Evolutionary conservation across 1,284 basidiomycete species (phyloP), one percentile per base, ranked within the genome.

Genomic region (Heterobasidion parviporum): DNA sequence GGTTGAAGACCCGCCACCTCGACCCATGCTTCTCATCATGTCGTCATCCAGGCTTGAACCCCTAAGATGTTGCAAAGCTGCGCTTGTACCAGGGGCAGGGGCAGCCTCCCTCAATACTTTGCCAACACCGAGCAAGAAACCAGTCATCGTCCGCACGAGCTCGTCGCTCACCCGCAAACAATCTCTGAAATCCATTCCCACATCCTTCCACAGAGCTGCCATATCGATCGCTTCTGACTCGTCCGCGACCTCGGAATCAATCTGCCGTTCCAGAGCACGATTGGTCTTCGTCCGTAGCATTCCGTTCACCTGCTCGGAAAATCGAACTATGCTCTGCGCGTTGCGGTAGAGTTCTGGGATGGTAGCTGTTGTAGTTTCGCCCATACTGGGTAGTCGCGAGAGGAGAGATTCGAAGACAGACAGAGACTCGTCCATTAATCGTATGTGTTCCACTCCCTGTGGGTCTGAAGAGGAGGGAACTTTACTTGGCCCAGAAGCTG

Each of bases 161-260:
- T 91, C 89, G 65, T 91, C 89, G 58, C 85, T 86, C 51, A 82
- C 75, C 61, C 85, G 74, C 58, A 87, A 61, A 51, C 80, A 78
- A 56, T 92, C 89, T 43, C 87, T 70, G 63, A 83, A 86, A 57
- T 91, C 87, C 4, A 75, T 76, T 0, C 85, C 84, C 9, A 90
- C 78, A 51, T 74, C 70, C 54, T 78, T 73, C 87, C 87, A 91
- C 20, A 89, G 68, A 55, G 82, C 80, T 3, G 74, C 76, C 26
- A 80, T 64, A 49, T 78, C 74, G 44, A 68, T 67, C 9, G 60
- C 68, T 20, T 65, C 67, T 45, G 65, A 67, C 16, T 72, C 73
- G 33, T 76, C 80, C 15, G 77, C 77, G 1, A 91, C 80, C 64
- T 90, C 87, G 0, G 83, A 80, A 47, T 86, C 80, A 51, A 92